These are phyloP conservation scores for Ceriops zippeliana DNA, from an alignment of 345 rosid species.

Conservation along the genomic window DNA sequence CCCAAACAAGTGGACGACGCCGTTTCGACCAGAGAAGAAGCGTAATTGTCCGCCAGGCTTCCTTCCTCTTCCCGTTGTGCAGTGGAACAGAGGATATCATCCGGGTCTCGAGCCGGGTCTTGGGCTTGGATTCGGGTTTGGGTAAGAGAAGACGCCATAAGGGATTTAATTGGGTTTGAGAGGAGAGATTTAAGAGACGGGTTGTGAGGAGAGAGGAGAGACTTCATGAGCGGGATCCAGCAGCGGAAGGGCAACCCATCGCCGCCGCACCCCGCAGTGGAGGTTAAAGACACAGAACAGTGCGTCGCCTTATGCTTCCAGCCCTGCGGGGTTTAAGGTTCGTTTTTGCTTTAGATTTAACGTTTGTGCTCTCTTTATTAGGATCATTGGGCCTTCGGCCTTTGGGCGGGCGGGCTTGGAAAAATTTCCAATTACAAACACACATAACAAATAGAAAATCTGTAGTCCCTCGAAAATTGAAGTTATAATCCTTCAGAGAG, in stretches of 20 bases:
- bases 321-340: no score
- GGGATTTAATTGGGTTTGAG: not conserved
- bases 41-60: not conserved
- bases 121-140: constrained; percentile 10
- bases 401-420: no score
- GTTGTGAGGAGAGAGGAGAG: constrained; percentile 2
- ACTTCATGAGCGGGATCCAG: constrained; percentile 52
- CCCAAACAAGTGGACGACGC: not conserved
- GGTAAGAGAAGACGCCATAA: constrained; percentile 36
- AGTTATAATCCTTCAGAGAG: no score
- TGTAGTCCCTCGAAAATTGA: no score
- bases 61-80: constrained; percentile 12
- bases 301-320: no score
- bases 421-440: no score
- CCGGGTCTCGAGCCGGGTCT: constrained; percentile 23
- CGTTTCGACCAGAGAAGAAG: constrained; percentile 17
- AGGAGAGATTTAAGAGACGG: constrained; percentile 14
- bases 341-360: no score
- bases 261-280: constrained; percentile 40
- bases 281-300: not conserved
- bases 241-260: constrained; percentile 36
- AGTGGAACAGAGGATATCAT: constrained; percentile 38
- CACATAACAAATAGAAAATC: no score
- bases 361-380: no score
- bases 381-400: no score